Base-by-base conservation (phyloP, 2,329 filamentous ascomycete genomes). In the Penicillium sumatraense region DNA sequence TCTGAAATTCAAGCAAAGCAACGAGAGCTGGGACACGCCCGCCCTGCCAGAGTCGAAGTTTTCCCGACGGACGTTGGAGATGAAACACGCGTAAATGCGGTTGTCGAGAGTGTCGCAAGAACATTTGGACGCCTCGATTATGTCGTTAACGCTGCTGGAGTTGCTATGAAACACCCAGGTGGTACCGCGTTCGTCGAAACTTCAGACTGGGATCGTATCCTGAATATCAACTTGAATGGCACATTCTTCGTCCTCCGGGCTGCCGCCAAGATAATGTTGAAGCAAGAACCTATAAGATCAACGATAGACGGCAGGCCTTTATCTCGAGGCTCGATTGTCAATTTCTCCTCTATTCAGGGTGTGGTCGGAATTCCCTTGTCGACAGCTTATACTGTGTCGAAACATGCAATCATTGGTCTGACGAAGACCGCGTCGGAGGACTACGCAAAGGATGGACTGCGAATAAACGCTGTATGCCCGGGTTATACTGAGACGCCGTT, bases 401-500 rank as follows among this genome's bases (percentile, higher is more conserved):
- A 79, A 60, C 75, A 75, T 56, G 76, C 70, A 3, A 66, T 78
- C 18, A 72, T 79, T 31, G 75, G 75, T 1, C 69, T 79, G 27
- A 76, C 74, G n/a, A 72, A 75, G 4, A 76, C 72, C 1, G 75
- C 75, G 0, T 75, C 75, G 0, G 74, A 78, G 46, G 76, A 78
- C 46, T 78, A 79, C 55, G 75, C 76, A 0, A 69, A 70, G 2
- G 59, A 74, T 1, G 76, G 78, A 2, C 0, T 61, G 63, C 36
- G 66, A 60, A 83, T 91, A 68, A 96, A 96, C 73, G 89, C 90
- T 44, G 83, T 96, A 58, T 96, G 91, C 73, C 92, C 92, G 0
- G 92, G 91, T 2, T 79, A 96, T 49, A 92, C 95, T 63, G 90
- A 96, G 80, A 96, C 92, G 21, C 91, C 69, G 0, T 64, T 71